Conservation (phyloP, 2,329 filamentous ascomycete genomes). For the Alternaria brassicicola region DNA sequence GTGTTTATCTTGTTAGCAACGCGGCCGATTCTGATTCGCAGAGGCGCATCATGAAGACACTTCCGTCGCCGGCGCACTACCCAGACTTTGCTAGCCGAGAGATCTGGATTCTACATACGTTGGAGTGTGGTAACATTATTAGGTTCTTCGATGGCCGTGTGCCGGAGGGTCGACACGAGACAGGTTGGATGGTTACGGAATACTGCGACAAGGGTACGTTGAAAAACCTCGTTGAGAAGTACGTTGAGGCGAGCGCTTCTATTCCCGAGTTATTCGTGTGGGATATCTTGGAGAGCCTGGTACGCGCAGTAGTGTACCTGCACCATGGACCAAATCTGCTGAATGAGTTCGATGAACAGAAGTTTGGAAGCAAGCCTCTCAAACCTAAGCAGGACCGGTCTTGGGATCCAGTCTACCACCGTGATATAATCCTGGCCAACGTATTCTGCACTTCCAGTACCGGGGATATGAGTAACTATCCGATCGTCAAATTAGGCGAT, state of each 20-base stretch:
- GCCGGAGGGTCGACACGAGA: background rate
- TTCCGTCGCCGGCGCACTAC: background rate
- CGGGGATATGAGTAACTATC: background rate
- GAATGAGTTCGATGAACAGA: background rate
- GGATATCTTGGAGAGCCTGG: background rate
- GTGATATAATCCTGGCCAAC: background rate
- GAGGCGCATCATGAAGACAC: background rate
- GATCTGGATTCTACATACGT: background rate
- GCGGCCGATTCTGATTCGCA: background rate
- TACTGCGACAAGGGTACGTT: conserved; percentile 1
- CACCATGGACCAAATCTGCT: background rate
- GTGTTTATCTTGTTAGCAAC: background rate
- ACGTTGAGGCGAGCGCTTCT: background rate
- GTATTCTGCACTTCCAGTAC: background rate
- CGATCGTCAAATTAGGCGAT: background rate
- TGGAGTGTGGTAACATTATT: background rate
- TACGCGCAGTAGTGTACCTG: background rate
- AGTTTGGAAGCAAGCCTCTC: background rate
- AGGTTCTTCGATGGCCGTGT: background rate
- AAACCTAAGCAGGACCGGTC: background rate
- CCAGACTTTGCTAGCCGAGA: background rate
- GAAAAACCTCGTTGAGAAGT: background rate
- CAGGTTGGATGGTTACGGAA: background rate
- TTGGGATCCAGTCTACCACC: background rate
- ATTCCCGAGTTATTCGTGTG: background rate